Evolutionary conservation across 2,329 filamentous ascomycete species (phyloP), one percentile per base, ranked within the genome.

Genomic region (Colletotrichum graminicola): DNA sequence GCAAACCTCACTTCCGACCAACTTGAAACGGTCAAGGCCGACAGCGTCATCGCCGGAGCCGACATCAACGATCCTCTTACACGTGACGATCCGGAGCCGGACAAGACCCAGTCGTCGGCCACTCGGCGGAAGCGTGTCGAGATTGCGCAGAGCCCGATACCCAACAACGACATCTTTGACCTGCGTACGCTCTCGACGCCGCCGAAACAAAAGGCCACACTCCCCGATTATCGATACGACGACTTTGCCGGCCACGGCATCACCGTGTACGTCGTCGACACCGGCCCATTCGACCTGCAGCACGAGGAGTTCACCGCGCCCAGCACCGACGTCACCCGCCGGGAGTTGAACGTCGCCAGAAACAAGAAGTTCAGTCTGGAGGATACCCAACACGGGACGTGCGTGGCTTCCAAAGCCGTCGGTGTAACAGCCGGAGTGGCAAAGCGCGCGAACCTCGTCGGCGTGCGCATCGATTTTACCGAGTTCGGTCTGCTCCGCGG

Each of bases 181-280:
- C 62, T 65, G 1, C 62, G 62, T 5, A 26, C n/a, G 21, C 52
- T 65, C 26, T 65, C 62, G 32, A 65, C 62, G n/a, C 62, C 62
- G 18, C 62, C 62, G 0, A 65, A 12, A 3, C 39, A 26, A 5
- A 57, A 57, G 11, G 52, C 29, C 3, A 1, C 29, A 4, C 52
- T 65, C 2, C 62, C 62, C 1, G 36, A 65, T 41, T 65, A 65
- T 6, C 36, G 62, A 36, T 65, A 57, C n/a, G 62, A 65, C 2
- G 62, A 65, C 1, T n/a, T 57, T 3, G 62, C 62, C 10, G 62
- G 62, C 41, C 26, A 57, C 5, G 62, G 62, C 8, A 57, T 65
- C 11, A 65, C 62, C n/a, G n/a, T 65, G 3, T 65, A 65, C 23
- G 52, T 65, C 3, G 14, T 65, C 11, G 62, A 65, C 16, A 49